Conservation (phyloP, 2,329 filamentous ascomycete species). For the Chaetomium olivaceum region DNA sequence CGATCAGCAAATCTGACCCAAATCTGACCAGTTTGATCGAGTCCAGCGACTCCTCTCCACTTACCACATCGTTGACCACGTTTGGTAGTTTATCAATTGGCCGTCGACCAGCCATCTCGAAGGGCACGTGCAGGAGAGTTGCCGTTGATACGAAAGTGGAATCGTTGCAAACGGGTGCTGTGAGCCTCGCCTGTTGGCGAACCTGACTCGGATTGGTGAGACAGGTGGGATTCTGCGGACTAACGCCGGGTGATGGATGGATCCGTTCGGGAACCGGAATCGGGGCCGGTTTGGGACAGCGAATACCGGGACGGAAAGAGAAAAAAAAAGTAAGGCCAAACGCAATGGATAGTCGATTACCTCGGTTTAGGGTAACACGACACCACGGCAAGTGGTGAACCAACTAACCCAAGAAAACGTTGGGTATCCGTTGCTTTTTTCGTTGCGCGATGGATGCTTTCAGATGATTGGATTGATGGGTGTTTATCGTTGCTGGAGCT, state of each 20-base stretch:
- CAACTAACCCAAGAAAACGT: neutral
- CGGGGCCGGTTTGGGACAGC: neutral
- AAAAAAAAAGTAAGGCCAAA: neutral
- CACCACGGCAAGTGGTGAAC: neutral
- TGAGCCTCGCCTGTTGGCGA: neutral
- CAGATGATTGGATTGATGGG: no score
- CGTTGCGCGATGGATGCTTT: neutral
- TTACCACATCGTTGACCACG: slow-evolving; percentile 24
- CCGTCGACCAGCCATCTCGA: slow-evolving; percentile 20
- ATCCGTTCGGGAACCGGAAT: neutral
- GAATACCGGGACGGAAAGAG: neutral
- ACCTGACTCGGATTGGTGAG: neutral
- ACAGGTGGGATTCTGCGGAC: neutral
- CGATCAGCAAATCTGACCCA: slow-evolving; percentile 1
- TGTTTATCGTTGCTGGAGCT: neutral
- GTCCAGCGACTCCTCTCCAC: neutral
- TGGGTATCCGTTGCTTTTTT: neutral
- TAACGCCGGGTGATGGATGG: neutral
- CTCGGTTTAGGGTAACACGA: neutral
- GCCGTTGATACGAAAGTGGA: neutral
- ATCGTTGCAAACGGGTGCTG: neutral
- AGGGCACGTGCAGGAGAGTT: neutral
- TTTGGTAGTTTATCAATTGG: slow-evolving; percentile 19
- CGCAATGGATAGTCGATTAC: neutral
- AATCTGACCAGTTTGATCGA: neutral